These are phyloP conservation scores for Paramecium tetraurelia DNA, from an alignment of 73 alveolate species.

Conservation along the genomic window DNA sequence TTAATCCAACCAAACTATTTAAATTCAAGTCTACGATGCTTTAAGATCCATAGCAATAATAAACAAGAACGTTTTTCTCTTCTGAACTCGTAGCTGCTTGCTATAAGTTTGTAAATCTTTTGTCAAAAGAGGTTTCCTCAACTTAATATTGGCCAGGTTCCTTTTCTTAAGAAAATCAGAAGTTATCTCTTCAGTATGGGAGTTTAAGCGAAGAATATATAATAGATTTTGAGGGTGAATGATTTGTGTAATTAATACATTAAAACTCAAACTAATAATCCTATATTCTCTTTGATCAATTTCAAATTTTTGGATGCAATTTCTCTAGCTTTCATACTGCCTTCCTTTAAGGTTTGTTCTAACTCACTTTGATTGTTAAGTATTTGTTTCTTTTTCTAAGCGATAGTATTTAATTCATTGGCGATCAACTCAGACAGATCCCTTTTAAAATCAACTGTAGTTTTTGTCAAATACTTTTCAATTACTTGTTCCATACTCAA, in stretches of 20 bases:
- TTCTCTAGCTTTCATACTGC: not conserved
- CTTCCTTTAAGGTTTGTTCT: conserved; percentile 4
- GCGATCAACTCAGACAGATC: conserved; percentile 62
- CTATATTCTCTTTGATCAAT: conserved; percentile 35
- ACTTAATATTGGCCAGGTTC: conserved; percentile 55
- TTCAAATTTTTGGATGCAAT: conserved; percentile 13
- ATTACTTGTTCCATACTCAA: conserved; percentile 48
- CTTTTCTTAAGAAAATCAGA: conserved; percentile 4
- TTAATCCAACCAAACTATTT: conserved; percentile 61
- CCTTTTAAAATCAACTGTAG: conserved; percentile 71
- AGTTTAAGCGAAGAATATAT: conserved; percentile 1
- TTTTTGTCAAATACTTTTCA: conserved; percentile 55
- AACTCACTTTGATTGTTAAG: conserved; percentile 33
- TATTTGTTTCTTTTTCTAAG: conserved; percentile 66
- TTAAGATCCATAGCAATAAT: not conserved
- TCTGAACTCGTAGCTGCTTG: conserved; percentile 52
- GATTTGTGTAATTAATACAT: not conserved
- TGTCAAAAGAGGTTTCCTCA: conserved; percentile 38
- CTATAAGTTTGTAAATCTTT: not conserved
- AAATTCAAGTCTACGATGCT: conserved; percentile 59
- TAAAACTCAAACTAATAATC: conserved; percentile 32
- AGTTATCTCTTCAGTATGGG: not conserved
- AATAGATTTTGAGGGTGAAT: not conserved
- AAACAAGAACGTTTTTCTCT: conserved; percentile 26
- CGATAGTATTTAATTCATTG: conserved; percentile 46